A percentile compares a stretch with the other conserved stretches of the same genome.
Evolutionary conservation across 1,139 yeast genomes (phyloP).

Genomic region (Blastobotrys aristatus): DNA sequence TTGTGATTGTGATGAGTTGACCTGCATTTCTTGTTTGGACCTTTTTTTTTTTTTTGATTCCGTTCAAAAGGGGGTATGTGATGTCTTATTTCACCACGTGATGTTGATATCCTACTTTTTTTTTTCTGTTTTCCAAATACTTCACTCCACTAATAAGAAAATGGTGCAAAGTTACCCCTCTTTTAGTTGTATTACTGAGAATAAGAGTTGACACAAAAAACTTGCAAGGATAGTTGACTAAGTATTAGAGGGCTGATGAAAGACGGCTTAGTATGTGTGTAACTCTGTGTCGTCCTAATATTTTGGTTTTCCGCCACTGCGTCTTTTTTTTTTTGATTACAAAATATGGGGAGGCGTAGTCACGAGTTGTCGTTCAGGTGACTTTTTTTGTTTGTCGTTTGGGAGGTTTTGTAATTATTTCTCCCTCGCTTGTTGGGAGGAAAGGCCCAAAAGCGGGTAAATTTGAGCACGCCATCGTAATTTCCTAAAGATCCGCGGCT

Average conservation of each 20-base stretch:
- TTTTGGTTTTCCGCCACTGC: not conserved
- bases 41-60: not conserved
- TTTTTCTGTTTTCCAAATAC: not conserved
- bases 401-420: not conserved
- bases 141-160: not conserved
- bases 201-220: not conserved
- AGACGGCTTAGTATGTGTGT: too few relatives aligned
- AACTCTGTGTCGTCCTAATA: too few relatives aligned
- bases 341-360: not conserved
- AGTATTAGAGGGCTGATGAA: too few relatives aligned
- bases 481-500: too few relatives aligned
- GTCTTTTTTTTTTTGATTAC: not conserved
- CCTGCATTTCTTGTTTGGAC: constrained; percentile 1
- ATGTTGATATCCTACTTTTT: not conserved
- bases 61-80: too few relatives aligned
- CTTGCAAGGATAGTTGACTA: too few relatives aligned
- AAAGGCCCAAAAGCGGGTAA: not conserved
- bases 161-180: not conserved
- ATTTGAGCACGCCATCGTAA: not conserved
- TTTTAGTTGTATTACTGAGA: not conserved
- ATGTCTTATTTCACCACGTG: constrained; percentile 7
- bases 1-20: constrained; percentile 1
- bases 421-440: not conserved
- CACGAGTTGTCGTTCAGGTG: constrained; percentile 15
- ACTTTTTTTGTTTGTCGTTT: not conserved